These are phyloP conservation scores for Gyrodon lividus DNA, from an alignment of 768 basidiomycete genomes.

Conservation along the genomic window DNA sequence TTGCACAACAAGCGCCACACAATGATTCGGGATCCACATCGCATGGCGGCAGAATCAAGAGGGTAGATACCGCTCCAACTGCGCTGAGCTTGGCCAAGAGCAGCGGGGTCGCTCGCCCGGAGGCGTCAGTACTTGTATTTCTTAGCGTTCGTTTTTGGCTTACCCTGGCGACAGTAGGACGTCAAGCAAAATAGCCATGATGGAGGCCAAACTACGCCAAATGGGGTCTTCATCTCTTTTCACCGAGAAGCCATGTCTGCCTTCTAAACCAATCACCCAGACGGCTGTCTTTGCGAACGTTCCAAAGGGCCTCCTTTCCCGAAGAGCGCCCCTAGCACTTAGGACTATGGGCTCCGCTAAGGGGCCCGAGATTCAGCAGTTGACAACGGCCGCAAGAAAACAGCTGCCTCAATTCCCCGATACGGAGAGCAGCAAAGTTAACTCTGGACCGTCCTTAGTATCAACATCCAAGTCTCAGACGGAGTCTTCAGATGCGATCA, in stretches of 20 bases:
- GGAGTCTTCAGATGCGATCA: conserved; percentile 15
- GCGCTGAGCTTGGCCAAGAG: conserved; percentile 87
- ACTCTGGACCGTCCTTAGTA: not conserved
- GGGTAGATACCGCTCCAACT: conserved; percentile 72
- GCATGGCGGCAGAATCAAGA: conserved; percentile 36
- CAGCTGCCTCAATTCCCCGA: not conserved
- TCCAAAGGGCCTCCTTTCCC: not conserved
- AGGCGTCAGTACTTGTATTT: conserved; percentile 38
- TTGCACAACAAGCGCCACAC: conserved; percentile 79
- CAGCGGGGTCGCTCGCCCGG: conserved; percentile 46
- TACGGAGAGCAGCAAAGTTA: not conserved
- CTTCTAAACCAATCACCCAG: conserved; percentile 17
- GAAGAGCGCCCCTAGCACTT: not conserved
- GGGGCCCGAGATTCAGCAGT: not conserved
- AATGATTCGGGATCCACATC: conserved; percentile 30
- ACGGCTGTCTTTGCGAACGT: not conserved
- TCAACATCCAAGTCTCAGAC: conserved; percentile 3
- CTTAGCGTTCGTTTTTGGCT: conserved; percentile 5
- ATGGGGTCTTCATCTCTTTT: conserved; percentile 48
- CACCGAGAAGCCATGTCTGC: conserved; percentile 20
- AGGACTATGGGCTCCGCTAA: not conserved
- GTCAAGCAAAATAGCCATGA: conserved; percentile 85
- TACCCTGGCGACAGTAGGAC: conserved; percentile 49
- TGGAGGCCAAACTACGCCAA: conserved; percentile 92
- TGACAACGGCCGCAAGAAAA: not conserved